Conservation (phyloP, 2,329 filamentous ascomycete species). For the Microdochium paspali region DNA sequence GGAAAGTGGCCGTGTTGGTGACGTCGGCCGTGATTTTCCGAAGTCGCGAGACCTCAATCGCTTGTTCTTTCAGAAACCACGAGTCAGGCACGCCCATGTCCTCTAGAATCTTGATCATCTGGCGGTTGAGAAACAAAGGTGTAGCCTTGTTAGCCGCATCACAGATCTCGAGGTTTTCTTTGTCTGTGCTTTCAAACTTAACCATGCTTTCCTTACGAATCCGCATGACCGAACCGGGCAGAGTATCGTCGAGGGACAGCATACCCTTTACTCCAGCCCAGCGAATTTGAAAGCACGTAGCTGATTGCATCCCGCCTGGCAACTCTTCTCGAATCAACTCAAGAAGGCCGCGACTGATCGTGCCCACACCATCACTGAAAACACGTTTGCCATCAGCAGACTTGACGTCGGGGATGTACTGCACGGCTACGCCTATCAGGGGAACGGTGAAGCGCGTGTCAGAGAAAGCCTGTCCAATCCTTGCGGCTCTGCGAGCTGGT, state of each 20-base stretch:
- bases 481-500: slow-evolving; percentile 46
- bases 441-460: slow-evolving; percentile 60
- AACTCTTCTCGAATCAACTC: slow-evolving; percentile 49
- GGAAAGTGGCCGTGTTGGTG: slow-evolving; percentile 55
- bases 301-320: slow-evolving; percentile 33
- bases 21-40: slow-evolving; percentile 47
- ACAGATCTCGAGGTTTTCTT: slow-evolving; percentile 58
- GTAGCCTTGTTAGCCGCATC: slow-evolving; percentile 59
- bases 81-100: slow-evolving; percentile 53
- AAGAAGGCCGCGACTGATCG: slow-evolving; percentile 53
- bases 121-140: slow-evolving; percentile 64
- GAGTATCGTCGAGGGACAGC: slow-evolving; percentile 56
- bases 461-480: slow-evolving; percentile 61
- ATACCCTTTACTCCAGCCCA: slow-evolving; percentile 70
- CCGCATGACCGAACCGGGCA: slow-evolving; percentile 47
- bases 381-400: slow-evolving; percentile 37
- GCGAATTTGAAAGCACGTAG: slow-evolving; percentile 67
- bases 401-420: slow-evolving; percentile 40
- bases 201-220: slow-evolving; percentile 65
- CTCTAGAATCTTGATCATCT: slow-evolving; percentile 79
- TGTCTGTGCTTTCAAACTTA: slow-evolving; percentile 57
- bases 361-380: slow-evolving; percentile 76
- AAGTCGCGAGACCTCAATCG: slow-evolving; percentile 49
- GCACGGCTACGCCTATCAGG: slow-evolving; percentile 25
- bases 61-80: slow-evolving; percentile 59